A percentile compares a stretch with the other conserved stretches of the same genome.
These are phyloP conservation scores for Cutaneotrichosporon dermatis DNA, from an alignment of 1,284 basidiomycete genomes.

Conservation along the genomic window DNA sequence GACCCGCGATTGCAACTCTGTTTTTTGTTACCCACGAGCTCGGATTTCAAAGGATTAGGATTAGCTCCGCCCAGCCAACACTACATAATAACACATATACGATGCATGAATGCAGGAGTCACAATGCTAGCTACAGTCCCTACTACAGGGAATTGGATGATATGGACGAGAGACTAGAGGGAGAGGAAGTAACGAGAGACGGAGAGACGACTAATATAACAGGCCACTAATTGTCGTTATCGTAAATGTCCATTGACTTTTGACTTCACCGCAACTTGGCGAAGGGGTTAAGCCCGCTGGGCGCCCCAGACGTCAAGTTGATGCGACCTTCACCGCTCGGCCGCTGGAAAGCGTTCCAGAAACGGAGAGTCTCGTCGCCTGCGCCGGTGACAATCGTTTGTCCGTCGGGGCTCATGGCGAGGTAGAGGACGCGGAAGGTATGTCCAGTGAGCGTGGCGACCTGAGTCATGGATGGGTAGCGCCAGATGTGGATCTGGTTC, in stretches of 20 bases:
- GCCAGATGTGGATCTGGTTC: conserved; percentile 98
- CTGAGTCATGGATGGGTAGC: conserved; percentile 87
- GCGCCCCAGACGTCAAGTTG: neutral
- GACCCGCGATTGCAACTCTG: too few species aligned
- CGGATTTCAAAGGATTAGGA: too few species aligned
- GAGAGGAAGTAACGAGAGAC: neutral
- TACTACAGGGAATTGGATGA: neutral
- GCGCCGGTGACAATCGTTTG: conserved; percentile 98
- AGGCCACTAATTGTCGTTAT: too few species aligned
- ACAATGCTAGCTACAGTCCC: conserved; percentile 2
- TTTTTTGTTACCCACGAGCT: too few species aligned
- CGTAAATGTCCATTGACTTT: neutral
- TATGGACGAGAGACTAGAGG: neutral
- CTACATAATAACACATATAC: neutral
- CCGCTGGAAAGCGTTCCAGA: conserved; percentile 88
- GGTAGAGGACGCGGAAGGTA: conserved; percentile 87
- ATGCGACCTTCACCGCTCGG: conserved; percentile 12
- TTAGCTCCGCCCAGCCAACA: too few species aligned
- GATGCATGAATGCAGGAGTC: neutral
- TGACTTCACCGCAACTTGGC: conserved; percentile 10
- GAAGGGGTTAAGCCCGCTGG: conserved; percentile 14
- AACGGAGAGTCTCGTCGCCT: conserved; percentile 92
- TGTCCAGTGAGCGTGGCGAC: conserved; percentile 93
- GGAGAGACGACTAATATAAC: neutral
- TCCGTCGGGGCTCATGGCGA: conserved; percentile 94